Conservation (phyloP, 2,329 filamentous ascomycete genomes). For the Phyllosticta paracitricarpa region DNA sequence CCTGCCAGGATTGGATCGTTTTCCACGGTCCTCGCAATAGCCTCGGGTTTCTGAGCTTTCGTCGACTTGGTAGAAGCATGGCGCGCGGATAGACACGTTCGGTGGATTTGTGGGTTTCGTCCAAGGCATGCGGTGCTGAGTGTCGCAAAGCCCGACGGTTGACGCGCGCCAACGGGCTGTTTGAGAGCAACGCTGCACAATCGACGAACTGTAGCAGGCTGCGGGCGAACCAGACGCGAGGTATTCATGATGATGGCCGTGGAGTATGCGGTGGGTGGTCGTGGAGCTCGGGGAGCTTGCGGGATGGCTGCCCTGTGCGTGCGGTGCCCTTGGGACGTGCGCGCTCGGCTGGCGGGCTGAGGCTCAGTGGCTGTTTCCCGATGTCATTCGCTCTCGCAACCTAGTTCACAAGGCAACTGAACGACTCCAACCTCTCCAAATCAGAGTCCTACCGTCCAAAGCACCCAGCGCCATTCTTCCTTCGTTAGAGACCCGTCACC, state of each 20-base stretch:
- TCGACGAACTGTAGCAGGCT: slow-evolving; percentile 29
- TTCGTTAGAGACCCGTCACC: neutral
- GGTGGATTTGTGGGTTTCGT: neutral
- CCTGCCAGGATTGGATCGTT: neutral
- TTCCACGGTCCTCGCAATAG: neutral
- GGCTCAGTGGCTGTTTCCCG: neutral
- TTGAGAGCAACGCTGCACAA: slow-evolving; percentile 30
- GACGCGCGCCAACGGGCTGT: neutral
- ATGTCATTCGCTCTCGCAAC: slow-evolving; percentile 9
- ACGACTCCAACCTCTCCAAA: neutral
- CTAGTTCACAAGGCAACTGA: neutral
- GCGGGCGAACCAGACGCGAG: slow-evolving; percentile 4
- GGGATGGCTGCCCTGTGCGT: slow-evolving; percentile 2
- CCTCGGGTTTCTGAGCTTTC: neutral
- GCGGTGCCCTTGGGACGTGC: neutral
- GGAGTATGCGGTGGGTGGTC: neutral
- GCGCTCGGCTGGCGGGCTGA: neutral
- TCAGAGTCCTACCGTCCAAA: neutral
- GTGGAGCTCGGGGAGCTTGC: neutral
- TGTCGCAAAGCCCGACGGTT: neutral
- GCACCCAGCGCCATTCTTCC: neutral
- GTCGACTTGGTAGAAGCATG: neutral
- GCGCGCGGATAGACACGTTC: neutral
- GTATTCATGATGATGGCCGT: slow-evolving; percentile 14
- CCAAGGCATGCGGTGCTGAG: neutral